Conservation (phyloP, 306 rosid species). For the Corylus americana region DNA sequence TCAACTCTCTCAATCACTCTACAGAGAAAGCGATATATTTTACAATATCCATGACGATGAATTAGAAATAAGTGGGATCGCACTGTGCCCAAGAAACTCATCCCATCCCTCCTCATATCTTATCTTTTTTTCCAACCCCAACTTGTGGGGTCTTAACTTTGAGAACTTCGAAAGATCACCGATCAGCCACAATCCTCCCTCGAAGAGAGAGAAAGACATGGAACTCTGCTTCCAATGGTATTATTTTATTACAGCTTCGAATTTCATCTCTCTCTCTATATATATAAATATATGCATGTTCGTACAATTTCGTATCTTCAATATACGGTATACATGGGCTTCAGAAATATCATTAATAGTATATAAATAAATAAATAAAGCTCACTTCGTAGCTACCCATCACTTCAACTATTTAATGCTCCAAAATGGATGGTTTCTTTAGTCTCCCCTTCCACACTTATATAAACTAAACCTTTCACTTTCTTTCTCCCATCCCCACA, state of each 20-base stretch:
- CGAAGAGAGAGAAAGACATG: conserved; percentile 10
- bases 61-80: conserved; percentile 48
- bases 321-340: conserved; percentile 20
- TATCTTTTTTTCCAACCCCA: conserved; percentile 47
- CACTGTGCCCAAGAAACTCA: conserved; percentile 72
- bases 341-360: conserved; percentile 7
- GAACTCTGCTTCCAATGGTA: background rate
- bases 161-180: conserved; percentile 50
- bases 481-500: conserved; percentile 36
- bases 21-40: conserved; percentile 33
- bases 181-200: conserved; percentile 33
- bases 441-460: conserved; percentile 44
- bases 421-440: conserved; percentile 25
- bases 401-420: conserved; percentile 61
- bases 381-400: conserved; percentile 43
- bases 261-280: too few relatives aligned
- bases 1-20: background rate
- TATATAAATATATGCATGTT: conserved; percentile 44
- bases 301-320: conserved; percentile 68
- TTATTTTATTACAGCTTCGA: too few relatives aligned
- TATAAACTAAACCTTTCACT: conserved; percentile 57
- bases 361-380: too few relatives aligned
- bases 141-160: conserved; percentile 65
- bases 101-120: conserved; percentile 67
- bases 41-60: conserved; percentile 37